phyloP scores from a whole-genome alignment of 106 monocot genomes.

The Chionographis japonica region DNA sequence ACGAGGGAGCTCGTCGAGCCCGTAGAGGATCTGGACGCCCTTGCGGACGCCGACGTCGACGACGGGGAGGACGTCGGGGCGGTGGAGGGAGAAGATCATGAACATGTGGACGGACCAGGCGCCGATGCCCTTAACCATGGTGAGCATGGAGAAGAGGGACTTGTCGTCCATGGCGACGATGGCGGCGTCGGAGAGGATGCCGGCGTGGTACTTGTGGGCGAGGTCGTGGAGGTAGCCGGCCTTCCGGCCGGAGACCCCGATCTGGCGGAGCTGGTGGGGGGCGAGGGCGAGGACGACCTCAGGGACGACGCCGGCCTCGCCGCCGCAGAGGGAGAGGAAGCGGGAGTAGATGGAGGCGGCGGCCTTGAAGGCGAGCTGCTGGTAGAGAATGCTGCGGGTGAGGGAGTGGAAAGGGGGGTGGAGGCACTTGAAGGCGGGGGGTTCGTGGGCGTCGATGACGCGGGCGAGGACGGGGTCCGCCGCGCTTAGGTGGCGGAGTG shows the following conservation, averaged over 20 bases:
- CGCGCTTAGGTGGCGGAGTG: slow-evolving; percentile 52
- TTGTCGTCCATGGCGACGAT: slow-evolving; percentile 72
- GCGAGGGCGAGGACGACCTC: slow-evolving; percentile 49
- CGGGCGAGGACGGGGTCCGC: slow-evolving; percentile 44
- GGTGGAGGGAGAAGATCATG: slow-evolving; percentile 91
- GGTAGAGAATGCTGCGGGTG: slow-evolving; percentile 71
- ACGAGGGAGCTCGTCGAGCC: slow-evolving; percentile 50
- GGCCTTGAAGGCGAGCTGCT: slow-evolving; percentile 84
- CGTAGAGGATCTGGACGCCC: slow-evolving; percentile 75
- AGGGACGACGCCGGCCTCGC: slow-evolving; percentile 51
- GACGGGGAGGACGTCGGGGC: slow-evolving; percentile 82
- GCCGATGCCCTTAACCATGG: slow-evolving; percentile 89
- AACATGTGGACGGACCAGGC: slow-evolving; percentile 98
- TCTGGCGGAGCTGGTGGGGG: slow-evolving; percentile 70
- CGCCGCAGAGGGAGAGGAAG: slow-evolving; percentile 68
- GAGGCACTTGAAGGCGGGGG: slow-evolving; percentile 38
- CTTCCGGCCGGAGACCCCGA: slow-evolving; percentile 77
- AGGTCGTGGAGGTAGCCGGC: slow-evolving; percentile 77
- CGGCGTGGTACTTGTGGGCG: slow-evolving; percentile 56
- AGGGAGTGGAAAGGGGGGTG: slow-evolving; percentile 76
- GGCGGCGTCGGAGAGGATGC: slow-evolving; percentile 61
- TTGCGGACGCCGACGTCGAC: slow-evolving; percentile 78
- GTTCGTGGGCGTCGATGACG: slow-evolving; percentile 49
- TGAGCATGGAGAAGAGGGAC: slow-evolving; percentile 78
- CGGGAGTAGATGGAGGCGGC: slow-evolving; percentile 72